Percentiles rank a stretch among this genome's conserved stretches.
Evolutionary conservation across 169 alveolate species (phyloP).

Genomic region (Cryptosporidium ryanae): DNA sequence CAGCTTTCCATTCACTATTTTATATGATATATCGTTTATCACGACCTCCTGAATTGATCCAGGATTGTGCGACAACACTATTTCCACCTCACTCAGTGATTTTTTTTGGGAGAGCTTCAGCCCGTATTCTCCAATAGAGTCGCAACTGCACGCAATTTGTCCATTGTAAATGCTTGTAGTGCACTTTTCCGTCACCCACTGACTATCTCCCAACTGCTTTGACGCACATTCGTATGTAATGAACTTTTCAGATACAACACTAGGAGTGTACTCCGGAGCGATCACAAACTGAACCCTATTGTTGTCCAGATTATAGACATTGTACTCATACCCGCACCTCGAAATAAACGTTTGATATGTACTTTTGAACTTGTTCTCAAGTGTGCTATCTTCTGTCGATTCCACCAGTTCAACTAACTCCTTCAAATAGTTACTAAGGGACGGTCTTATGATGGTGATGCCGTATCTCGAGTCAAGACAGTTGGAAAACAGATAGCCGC

Average conservation of each 20-base stretch:
- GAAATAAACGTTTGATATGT: slow-evolving; percentile 31
- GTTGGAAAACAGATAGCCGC: not conserved
- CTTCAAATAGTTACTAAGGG: slow-evolving; percentile 15
- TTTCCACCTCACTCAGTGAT: slow-evolving; percentile 18
- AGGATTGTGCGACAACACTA: slow-evolving; percentile 61
- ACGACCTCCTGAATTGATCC: slow-evolving; percentile 64
- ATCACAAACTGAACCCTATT: slow-evolving; percentile 6
- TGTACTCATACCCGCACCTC: slow-evolving; percentile 55
- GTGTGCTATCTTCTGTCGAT: slow-evolving; percentile 12
- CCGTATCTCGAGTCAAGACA: slow-evolving; percentile 48
- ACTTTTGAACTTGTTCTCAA: not conserved
- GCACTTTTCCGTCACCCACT: slow-evolving; percentile 27
- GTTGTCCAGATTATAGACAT: not conserved
- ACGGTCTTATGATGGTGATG: slow-evolving; percentile 20
- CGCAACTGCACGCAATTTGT: slow-evolving; percentile 26
- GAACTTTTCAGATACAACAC: slow-evolving; percentile 19
- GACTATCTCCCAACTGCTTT: not conserved
- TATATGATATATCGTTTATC: slow-evolving; percentile 12
- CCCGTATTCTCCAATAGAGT: slow-evolving; percentile 53
- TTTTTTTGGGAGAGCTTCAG: slow-evolving; percentile 7
- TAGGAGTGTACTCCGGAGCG: slow-evolving; percentile 43
- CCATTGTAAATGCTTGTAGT: slow-evolving; percentile 6
- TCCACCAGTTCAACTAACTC: not conserved
- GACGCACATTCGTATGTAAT: slow-evolving; percentile 32
- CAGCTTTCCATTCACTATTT: slow-evolving; percentile 42